Percentiles rank a stretch among this genome's conserved stretches.
Conservation (phyloP, 495 filamentous ascomycete species). For the Xylaria palmicola region DNA sequence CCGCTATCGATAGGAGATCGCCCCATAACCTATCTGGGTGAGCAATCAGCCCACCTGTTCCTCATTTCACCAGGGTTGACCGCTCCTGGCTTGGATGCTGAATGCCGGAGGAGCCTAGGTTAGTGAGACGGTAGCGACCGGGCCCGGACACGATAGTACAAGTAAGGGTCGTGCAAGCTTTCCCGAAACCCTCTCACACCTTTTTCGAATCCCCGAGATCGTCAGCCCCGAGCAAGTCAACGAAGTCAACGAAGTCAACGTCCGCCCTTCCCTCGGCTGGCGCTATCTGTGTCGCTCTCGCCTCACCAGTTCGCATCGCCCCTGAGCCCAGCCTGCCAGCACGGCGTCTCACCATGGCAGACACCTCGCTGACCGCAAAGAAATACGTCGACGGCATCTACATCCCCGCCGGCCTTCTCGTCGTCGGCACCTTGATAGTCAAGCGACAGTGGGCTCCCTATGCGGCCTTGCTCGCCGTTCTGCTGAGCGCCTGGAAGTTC, state of each 20-base stretch:
- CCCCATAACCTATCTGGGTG: not conserved
- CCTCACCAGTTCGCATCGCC: constrained; percentile 4
- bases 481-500: constrained; percentile 64
- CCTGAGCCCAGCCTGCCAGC: constrained; percentile 13
- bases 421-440: constrained; percentile 71
- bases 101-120: not conserved
- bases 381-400: constrained; percentile 70
- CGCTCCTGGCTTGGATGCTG: not conserved
- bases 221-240: not conserved
- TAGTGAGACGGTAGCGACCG: not conserved
- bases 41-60: constrained; percentile 8
- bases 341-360: constrained; percentile 21
- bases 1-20: constrained; percentile 8
- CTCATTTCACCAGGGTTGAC: not conserved
- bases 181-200: not conserved
- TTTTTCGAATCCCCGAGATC: not conserved
- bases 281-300: not conserved
- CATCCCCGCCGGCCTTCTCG: constrained; percentile 78
- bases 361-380: constrained; percentile 29
- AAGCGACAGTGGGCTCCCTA: constrained; percentile 76
- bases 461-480: constrained; percentile 62
- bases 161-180: too few species aligned
- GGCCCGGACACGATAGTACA: not conserved
- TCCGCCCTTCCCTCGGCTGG: not conserved
- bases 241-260: too few species aligned